Conservation (phyloP, 129 eudicot genomes). For the Erigeron canadensis region DNA sequence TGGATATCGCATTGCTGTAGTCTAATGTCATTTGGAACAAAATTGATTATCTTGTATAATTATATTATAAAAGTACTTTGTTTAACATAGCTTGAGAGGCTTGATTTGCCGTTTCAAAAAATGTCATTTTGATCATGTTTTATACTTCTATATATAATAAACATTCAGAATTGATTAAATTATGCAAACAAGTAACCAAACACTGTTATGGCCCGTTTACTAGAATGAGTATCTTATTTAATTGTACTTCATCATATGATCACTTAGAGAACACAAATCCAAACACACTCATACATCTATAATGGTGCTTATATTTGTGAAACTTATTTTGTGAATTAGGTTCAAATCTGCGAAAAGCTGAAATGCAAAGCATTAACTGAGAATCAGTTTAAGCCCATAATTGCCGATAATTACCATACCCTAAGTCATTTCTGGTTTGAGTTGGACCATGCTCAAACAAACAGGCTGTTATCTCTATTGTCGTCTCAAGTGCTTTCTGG, state of each 20-base stretch:
- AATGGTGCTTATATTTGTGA: conserved; percentile 9
- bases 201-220: neutral
- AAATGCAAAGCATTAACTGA: conserved; percentile 56
- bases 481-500: conserved; percentile 41
- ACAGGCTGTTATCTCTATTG: conserved; percentile 44
- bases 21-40: neutral
- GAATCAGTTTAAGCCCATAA: conserved; percentile 65
- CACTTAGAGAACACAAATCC: neutral
- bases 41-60: neutral
- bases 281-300: conserved; percentile 6
- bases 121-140: neutral
- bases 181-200: neutral
- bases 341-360: conserved; percentile 54
- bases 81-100: neutral
- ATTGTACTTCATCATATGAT: neutral
- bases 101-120: neutral
- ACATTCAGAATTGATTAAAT: neutral
- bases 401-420: conserved; percentile 53
- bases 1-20: neutral
- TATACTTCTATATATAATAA: no score
- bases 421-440: conserved; percentile 71
- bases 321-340: conserved; percentile 36
- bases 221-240: neutral
- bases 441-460: conserved; percentile 79
- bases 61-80: neutral